Evolutionary conservation across 179 eudicot species (phyloP).

Genomic region (Sideroxylon spinosum): DNA sequence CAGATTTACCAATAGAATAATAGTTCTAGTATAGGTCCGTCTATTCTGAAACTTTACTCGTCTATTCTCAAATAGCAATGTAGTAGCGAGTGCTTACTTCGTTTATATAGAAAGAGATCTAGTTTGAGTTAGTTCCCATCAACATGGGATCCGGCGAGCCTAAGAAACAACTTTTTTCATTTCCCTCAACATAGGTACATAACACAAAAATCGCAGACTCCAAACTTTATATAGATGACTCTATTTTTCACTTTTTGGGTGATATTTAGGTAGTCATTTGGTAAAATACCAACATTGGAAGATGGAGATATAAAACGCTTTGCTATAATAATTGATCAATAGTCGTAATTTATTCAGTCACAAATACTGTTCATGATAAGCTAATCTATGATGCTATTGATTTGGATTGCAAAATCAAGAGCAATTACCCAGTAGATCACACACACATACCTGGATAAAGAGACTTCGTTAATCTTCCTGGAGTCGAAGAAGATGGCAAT

Average conservation of each 20-base stretch:
- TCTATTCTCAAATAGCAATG: too few species aligned
- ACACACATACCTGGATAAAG: slow-evolving; percentile 35
- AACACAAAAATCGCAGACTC: too few species aligned
- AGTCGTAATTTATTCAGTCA: background rate
- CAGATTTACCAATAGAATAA: slow-evolving; percentile 64
- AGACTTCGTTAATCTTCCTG: slow-evolving; percentile 30
- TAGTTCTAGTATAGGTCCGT: too few species aligned
- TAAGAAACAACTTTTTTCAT: slow-evolving; percentile 40
- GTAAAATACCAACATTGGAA: slow-evolving; percentile 44
- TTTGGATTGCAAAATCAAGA: slow-evolving; percentile 54
- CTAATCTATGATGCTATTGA: background rate
- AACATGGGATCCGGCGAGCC: slow-evolving; percentile 46
- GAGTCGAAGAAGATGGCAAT: slow-evolving; percentile 44
- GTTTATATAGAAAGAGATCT: slow-evolving; percentile 44
- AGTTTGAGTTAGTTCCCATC: slow-evolving; percentile 39
- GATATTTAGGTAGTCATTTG: slow-evolving; percentile 36
- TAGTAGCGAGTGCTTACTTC: slow-evolving; percentile 33
- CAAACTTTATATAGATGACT: background rate
- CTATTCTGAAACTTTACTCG: too few species aligned
- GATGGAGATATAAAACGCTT: slow-evolving; percentile 48
- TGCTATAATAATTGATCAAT: slow-evolving; percentile 21
- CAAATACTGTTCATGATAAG: background rate
- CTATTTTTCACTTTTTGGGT: background rate
- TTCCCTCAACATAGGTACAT: slow-evolving; percentile 44
- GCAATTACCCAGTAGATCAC: slow-evolving; percentile 54